Evolutionary conservation across 208 protist genomes (phyloP), one percentile per base, ranked within the genome.

Genomic region (Wallacemonas collosoma): DNA sequence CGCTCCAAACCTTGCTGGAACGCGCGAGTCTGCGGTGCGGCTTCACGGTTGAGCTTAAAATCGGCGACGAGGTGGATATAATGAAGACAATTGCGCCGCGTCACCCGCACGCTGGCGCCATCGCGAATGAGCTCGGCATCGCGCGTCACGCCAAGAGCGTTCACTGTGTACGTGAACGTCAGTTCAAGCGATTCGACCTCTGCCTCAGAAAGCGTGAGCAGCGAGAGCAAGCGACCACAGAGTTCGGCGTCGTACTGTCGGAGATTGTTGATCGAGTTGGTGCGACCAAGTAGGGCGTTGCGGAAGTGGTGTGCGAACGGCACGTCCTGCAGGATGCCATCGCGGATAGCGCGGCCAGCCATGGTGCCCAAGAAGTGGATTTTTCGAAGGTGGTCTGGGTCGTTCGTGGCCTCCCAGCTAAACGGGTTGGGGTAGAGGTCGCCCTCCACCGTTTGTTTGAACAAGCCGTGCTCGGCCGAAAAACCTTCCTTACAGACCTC

Each of bases 61-160:
- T 98, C 79, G 1, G 94, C 90, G n/a, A 98, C 76, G 44, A 95
- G 86, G 63, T 95, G 83, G 51, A 99, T 91, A 75, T 98, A 99
- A 70, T 93, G 84, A n/a, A 94, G 72, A 54, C 86, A 91, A 78
- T 98, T 98, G 53, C 78, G 79, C 39, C 76, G 68, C 0, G 87
- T 98, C 48, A 98, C 96, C 38, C 81, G 56, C 68, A 97, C 87
- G 72, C 96, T 68, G 6, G 79, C 71, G 2, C 96, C 96, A 66
- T 77, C 85, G 15, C 60, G 80, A 48, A 97, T 79, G 40, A 98
- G 85, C 69, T 97, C 92, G 48, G 93, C 79, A 48, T 95, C 91
- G 14, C 74, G 58, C 44, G 85, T 86, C 6, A 86, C 72, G 6
- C 90, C 94, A 15, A 96, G 62, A 7, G 81, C 72, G 70, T 91